phyloP scores from a whole-genome alignment of 257 asterid species.

The Plantago major region DNA sequence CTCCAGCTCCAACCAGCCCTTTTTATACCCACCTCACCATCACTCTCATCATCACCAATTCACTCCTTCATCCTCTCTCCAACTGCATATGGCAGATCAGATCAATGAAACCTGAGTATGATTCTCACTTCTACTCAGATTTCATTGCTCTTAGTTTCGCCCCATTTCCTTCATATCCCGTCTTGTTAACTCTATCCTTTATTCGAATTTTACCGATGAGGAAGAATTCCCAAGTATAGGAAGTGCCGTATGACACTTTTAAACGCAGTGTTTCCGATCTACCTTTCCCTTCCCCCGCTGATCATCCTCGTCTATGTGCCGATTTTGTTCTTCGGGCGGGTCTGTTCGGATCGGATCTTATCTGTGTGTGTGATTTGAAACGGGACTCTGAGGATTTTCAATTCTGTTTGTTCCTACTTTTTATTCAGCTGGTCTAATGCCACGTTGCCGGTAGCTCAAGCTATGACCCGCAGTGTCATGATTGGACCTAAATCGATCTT shows the following conservation, averaged over 20 bases:
- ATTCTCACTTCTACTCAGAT: no score
- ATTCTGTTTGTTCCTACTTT: background rate
- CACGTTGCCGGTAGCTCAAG: constrained; percentile 60
- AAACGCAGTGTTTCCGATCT: constrained; percentile 33
- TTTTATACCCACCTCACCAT: no score
- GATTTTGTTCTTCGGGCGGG: constrained; percentile 41
- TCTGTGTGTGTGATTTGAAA: constrained; percentile 66
- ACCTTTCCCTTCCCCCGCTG: constrained; percentile 40
- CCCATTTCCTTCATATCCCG: background rate
- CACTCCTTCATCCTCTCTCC: no score
- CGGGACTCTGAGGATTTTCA: constrained; percentile 65
- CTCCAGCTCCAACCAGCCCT: no score
- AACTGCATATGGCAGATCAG: no score
- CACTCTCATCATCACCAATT: no score
- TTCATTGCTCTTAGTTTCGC: no score
- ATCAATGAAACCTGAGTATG: no score
- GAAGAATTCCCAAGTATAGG: constrained; percentile 81
- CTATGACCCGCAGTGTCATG: constrained; percentile 56
- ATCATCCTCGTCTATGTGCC: constrained; percentile 26
- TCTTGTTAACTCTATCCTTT: background rate
- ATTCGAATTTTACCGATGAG: constrained; percentile 35
- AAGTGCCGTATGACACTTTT: constrained; percentile 86
- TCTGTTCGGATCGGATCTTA: constrained; percentile 11
- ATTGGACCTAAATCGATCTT: constrained; percentile 44
- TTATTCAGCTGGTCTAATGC: constrained; percentile 35